Conservation (phyloP, 257 asterid species). For the Jacaranda copaia region DNA sequence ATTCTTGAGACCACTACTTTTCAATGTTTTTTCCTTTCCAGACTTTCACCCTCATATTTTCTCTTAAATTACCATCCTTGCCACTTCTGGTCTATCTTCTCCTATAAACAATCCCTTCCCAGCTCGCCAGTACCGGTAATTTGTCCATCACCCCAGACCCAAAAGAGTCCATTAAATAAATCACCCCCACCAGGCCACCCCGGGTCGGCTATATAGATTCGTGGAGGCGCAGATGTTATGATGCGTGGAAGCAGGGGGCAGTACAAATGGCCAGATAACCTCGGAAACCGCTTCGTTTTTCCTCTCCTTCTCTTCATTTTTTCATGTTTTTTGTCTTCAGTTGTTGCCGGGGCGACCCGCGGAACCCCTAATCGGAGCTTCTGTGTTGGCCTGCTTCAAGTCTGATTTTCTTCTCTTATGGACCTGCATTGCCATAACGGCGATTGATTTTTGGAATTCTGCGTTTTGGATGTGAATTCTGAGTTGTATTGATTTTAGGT, state of each 20-base stretch:
- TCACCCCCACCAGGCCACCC: not conserved
- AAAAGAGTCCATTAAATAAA: slow-evolving; percentile 32
- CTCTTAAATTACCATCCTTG: not conserved
- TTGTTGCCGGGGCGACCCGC: slow-evolving; percentile 21
- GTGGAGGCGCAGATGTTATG: slow-evolving; percentile 55
- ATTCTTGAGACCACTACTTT: not conserved
- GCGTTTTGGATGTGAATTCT: slow-evolving; percentile 10
- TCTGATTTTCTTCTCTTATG: slow-evolving; percentile 18
- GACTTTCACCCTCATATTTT: not conserved
- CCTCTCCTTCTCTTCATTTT: slow-evolving; percentile 32
- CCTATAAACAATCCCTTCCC: not conserved
- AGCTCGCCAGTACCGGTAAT: not conserved
- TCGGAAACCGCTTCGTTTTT: slow-evolving; percentile 43
- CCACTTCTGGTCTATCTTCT: not conserved
- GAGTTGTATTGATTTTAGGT: slow-evolving; percentile 8
- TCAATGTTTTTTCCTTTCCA: not conserved
- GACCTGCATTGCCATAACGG: slow-evolving; percentile 34
- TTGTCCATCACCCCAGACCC: not conserved
- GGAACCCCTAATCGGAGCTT: not conserved
- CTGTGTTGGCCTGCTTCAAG: slow-evolving; percentile 23
- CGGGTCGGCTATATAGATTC: slow-evolving; percentile 40
- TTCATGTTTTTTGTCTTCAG: slow-evolving; percentile 17
- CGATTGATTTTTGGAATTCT: slow-evolving; percentile 22
- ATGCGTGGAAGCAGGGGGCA: slow-evolving; percentile 66
- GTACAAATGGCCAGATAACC: slow-evolving; percentile 69